Base-by-base conservation (phyloP, 805 yeast genomes). In the Saturnispora quitensis region DNA sequence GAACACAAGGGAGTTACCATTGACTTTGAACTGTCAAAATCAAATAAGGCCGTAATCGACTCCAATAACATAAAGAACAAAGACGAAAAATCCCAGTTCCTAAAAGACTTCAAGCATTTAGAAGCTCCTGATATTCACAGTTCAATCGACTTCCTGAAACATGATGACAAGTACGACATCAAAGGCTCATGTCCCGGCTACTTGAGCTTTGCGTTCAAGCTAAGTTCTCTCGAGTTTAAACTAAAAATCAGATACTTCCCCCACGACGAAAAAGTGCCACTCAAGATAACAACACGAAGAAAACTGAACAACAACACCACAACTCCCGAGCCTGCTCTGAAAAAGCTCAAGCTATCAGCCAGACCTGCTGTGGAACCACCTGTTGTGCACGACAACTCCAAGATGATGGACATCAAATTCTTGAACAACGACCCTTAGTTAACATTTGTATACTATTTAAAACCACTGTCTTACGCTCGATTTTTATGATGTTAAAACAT, bases 181-280 rank as follows among this genome's bases (percentile, higher is more conserved):
- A 22, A 34, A 20, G 51, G 51, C 9, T 13, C 51, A 5, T 49
- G 51, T 28, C 51, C 51, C 8, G 36, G 43, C 9, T 49, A 49
- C 18, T 17, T 49, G 6, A 49, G 51, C 27, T 27, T 49, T n/a
- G 45, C 51, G 6, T 49, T 43, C 17, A 49, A 49, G 20, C 27
- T 49, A 28, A 49, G 51, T 34, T 42, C 51, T 24, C 28, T 49
- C 15, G 51, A 49, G 44, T 49, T 49, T 10, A 49, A 49, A 43
- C 35, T 49, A 28, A 49, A 49, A 38, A 15, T 43, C 13, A 33
- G 51, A 17, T 49, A 35, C 17, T 49, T 49, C 22, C 51, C 51
- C 15, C 51, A 49, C 25, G 51, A 49, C 35, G 27, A 33, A 15
- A 7, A 27, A 9, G 18, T 48, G 13, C 42, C 34, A 17, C 13